Conservation (phyloP, 371 early-diverging fungal genomes). For the Mucor lusitanicus region DNA sequence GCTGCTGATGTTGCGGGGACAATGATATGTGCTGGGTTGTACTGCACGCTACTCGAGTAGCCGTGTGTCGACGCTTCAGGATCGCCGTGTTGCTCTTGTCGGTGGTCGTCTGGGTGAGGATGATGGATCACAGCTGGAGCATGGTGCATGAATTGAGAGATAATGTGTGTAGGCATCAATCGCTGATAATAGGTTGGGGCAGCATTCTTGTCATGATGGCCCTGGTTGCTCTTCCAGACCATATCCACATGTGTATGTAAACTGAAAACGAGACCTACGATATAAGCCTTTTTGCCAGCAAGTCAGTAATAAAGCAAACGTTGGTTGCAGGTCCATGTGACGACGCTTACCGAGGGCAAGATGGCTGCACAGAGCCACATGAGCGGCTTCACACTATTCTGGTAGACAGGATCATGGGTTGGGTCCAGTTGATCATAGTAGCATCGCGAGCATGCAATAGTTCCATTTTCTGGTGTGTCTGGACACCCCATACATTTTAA, state of each 20-base stretch:
- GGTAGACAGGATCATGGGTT: slow-evolving; percentile 80
- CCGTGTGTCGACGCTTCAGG: not conserved
- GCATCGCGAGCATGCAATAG: slow-evolving; percentile 62
- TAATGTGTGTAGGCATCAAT: slow-evolving; percentile 43
- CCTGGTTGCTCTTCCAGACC: slow-evolving; percentile 72
- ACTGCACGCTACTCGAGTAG: not conserved
- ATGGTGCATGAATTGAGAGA: slow-evolving; percentile 42
- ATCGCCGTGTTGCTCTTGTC: not conserved
- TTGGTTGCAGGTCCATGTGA: no score
- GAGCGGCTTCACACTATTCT: slow-evolving; percentile 77
- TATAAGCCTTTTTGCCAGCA: slow-evolving; percentile 61
- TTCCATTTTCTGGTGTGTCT: slow-evolving; percentile 27
- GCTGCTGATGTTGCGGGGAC: slow-evolving; percentile 21
- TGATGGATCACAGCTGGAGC: not conserved
- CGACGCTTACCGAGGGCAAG: slow-evolving; percentile 69
- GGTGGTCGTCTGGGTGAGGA: slow-evolving; percentile 7
- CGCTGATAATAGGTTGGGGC: slow-evolving; percentile 32
- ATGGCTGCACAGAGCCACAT: slow-evolving; percentile 89
- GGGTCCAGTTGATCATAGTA: slow-evolving; percentile 72
- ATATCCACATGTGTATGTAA: slow-evolving; percentile 89
- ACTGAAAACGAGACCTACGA: slow-evolving; percentile 93
- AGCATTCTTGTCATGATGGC: slow-evolving; percentile 16
- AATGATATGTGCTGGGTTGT: slow-evolving; percentile 36
- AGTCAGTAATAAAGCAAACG: not conserved
- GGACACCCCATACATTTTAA: slow-evolving; percentile 60